phyloP scores from a whole-genome alignment of 139 green algal species.

The Deuterostichococcus epilithicus region DNA sequence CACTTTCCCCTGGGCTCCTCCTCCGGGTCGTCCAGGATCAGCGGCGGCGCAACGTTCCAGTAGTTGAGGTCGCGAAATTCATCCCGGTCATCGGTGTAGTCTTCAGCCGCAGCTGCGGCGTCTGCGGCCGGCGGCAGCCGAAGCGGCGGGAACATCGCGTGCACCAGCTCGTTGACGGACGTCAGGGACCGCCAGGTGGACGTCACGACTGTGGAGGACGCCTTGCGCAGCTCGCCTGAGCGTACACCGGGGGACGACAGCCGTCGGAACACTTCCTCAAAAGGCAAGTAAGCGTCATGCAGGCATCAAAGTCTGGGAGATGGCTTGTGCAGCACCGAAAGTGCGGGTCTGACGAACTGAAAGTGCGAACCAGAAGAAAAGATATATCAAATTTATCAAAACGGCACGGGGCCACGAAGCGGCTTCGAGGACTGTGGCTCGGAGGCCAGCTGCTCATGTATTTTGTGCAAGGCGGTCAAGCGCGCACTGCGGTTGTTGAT shows the following conservation, averaged over 20 bases:
- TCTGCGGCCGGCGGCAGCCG: not conserved
- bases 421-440: too few species aligned
- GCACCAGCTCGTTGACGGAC: constrained; percentile 61
- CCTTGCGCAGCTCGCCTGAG: constrained; percentile 24
- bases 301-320: too few species aligned
- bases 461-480: not conserved
- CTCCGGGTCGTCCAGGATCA: not conserved
- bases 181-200: constrained; percentile 47
- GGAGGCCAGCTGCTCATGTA: too few species aligned
- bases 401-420: too few species aligned
- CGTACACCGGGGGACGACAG: not conserved
- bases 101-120: constrained; percentile 9
- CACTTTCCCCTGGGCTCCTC: not conserved
- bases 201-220: constrained; percentile 24
- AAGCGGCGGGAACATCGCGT: constrained; percentile 69
- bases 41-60: constrained; percentile 17
- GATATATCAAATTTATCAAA: not conserved
- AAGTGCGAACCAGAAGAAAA: too few species aligned
- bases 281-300: too few species aligned
- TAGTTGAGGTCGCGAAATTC: constrained; percentile 41
- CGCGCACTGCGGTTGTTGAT: constrained; percentile 79
- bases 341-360: too few species aligned
- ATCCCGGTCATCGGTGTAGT: constrained; percentile 2
- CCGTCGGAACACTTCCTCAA: not conserved
- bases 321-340: too few species aligned